Evolutionary conservation across 164 flowering plant genomes (phyloP).

Genomic region (Euptelea pleiosperma): DNA sequence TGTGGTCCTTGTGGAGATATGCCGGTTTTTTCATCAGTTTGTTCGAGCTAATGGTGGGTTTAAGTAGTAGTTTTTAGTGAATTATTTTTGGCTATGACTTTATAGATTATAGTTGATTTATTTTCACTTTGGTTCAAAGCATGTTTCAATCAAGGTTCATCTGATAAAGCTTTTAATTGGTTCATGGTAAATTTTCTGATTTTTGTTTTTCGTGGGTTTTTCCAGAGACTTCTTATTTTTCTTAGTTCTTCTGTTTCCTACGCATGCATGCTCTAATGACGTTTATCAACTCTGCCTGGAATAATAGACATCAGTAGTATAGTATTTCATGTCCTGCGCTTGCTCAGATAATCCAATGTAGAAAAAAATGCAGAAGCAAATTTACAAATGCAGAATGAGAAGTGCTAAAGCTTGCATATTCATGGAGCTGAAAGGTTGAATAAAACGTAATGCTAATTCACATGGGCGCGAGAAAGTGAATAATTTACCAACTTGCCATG

Average conservation of each 20-base stretch:
- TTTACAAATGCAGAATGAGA: too few relatives aligned
- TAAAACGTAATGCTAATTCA: too few relatives aligned
- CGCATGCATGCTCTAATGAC: too few relatives aligned
- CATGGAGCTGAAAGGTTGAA: too few relatives aligned
- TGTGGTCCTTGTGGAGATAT: slow-evolving; percentile 64
- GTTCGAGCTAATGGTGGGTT: slow-evolving; percentile 51
- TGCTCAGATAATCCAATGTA: too few relatives aligned
- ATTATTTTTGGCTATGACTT: background rate
- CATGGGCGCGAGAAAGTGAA: too few relatives aligned
- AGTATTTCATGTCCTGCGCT: too few relatives aligned
- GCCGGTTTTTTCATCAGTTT: slow-evolving; percentile 55
- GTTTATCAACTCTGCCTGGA: too few relatives aligned
- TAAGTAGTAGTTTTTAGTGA: background rate
- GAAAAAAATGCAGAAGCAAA: too few relatives aligned
- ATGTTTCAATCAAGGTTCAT: background rate
- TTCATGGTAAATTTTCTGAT: background rate
- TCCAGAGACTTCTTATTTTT: background rate
- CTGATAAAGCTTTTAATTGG: background rate
- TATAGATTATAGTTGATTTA: background rate
- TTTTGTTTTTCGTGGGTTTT: background rate
- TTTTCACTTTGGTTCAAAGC: background rate
- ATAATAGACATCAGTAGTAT: too few relatives aligned
- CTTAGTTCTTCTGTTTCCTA: background rate
- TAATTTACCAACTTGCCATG: too few relatives aligned
- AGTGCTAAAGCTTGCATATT: too few relatives aligned